Base-by-base conservation (phyloP, 306 rosid genomes). In the Acmispon strigosus region DNA sequence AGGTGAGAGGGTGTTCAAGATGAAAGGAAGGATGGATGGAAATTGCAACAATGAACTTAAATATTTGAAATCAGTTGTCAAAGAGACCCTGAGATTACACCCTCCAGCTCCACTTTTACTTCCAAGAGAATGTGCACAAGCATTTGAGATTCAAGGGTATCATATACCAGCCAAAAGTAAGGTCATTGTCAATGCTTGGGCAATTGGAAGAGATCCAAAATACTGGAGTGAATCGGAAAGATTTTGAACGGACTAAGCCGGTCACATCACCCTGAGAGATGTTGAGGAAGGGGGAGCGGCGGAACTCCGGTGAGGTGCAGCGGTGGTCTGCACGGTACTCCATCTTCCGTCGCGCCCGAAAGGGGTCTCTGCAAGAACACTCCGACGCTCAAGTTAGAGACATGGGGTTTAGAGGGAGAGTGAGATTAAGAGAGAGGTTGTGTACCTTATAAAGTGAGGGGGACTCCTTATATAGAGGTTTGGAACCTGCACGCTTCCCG, bases 201-300 rank as follows among this genome's bases (percentile, higher is more conserved):
- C 78, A 10, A 66, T 85, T 1, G 83, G 81, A 48, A 85, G 81
- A 74, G 83, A 85, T 63, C 76, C 87, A 9, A 27, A 62, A 0
- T 47, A 54, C 3, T 81, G 82, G 80, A 41, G 1, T 10, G 80
- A 77, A 6, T 34, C 76, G 7, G 53, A 66, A n/a, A 60, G 52
- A 50, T 79, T 79, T 67, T 65, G n/a, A n/a, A n/a, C n/a, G n/a
- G n/a, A n/a, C n/a, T n/a, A n/a, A n/a, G n/a, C n/a, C n/a, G n/a
- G n/a, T n/a, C n/a, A n/a, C n/a, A n/a, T n/a, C n/a, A 64, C 32
- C 83, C 83, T 0, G 79, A 73, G 39, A 73, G 83, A 62, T 73
- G n/a, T n/a, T n/a, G n/a, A n/a, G n/a, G n/a, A n/a, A n/a, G n/a
- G n/a, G n/a, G n/a, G n/a, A n/a, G n/a, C n/a, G n/a, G n/a, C n/a